A percentile compares a stretch with the other conserved stretches of the same genome.
phyloP scores from a whole-genome alignment of 371 early-diverging fungal genomes.

The Batrachochytrium dendrobatidis region DNA sequence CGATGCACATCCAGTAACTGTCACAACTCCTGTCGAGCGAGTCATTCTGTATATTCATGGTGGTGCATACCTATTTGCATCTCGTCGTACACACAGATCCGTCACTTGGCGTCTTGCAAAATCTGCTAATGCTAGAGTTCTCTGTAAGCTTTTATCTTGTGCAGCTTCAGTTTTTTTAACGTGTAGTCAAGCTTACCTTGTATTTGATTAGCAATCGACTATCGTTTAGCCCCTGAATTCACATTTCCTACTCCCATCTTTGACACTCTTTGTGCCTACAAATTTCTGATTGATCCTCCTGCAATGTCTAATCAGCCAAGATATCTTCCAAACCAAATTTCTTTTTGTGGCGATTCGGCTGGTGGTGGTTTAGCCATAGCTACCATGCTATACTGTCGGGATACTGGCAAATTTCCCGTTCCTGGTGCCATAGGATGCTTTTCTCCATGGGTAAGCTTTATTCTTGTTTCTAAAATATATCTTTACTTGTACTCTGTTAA shows the following conservation, averaged over 20 bases:
- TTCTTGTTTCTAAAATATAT: background rate
- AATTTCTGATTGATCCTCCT: conserved; percentile 56
- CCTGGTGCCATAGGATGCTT: conserved; percentile 44
- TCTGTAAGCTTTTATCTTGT: conserved; percentile 11
- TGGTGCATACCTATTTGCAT: conserved; percentile 30
- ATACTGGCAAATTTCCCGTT: conserved; percentile 22
- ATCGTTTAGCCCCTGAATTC: conserved; percentile 74
- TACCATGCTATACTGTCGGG: conserved; percentile 32
- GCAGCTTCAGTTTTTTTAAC: background rate
- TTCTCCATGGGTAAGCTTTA: conserved; percentile 52
- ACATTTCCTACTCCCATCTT: conserved; percentile 77
- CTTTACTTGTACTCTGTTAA: too few species aligned
- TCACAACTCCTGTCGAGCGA: background rate
- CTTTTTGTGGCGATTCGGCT: conserved; percentile 76
- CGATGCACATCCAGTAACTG: conserved; percentile 4
- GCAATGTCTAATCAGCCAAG: conserved; percentile 34
- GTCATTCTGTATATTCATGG: conserved; percentile 64
- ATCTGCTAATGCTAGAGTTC: conserved; percentile 27
- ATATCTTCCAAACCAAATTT: conserved; percentile 46
- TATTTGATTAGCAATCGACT: conserved; percentile 47
- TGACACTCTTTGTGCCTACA: conserved; percentile 70
- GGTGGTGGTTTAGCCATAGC: conserved; percentile 42
- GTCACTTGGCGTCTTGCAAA: conserved; percentile 35
- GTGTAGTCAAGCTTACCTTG: background rate
- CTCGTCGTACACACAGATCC: conserved; percentile 29